phyloP scores from a whole-genome alignment of 2,329 filamentous ascomycete species.

The Calonectria naviculata region DNA sequence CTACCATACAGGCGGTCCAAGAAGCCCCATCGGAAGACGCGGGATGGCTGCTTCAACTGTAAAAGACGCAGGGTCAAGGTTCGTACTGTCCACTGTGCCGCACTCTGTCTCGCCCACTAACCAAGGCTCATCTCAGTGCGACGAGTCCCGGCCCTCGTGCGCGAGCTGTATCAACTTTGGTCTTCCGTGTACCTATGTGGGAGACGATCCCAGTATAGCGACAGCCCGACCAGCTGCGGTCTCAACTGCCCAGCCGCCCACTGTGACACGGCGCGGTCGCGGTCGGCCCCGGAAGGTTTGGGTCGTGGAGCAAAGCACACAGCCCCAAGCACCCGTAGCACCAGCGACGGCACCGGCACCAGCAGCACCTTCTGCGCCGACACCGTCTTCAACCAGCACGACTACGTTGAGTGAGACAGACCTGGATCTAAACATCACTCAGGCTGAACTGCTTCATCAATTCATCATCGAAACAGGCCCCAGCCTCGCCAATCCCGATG shows the following conservation, averaged over 20 bases:
- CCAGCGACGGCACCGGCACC: neutral
- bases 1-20: neutral
- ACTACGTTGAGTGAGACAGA: neutral
- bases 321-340: neutral
- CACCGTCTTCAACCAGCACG: too few species aligned
- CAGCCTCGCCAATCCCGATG: neutral
- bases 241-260: neutral
- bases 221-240: neutral
- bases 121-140: neutral
- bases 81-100: neutral
- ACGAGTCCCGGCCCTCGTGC: conserved; percentile 4
- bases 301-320: neutral
- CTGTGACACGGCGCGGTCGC: neutral
- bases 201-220: neutral
- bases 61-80: conserved; percentile 14
- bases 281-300: neutral
- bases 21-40: neutral
- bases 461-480: neutral
- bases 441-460: conserved; percentile 4
- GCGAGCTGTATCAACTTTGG: neutral
- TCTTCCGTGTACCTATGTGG: neutral
- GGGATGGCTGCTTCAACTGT: conserved; percentile 5
- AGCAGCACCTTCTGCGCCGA: neutral
- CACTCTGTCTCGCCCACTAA: neutral
- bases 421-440: neutral